A percentile compares a stretch with the other conserved stretches of the same genome.
Evolutionary conservation across 352 stramenopile species (phyloP).

Genomic region (Globisporangium ultimum): DNA sequence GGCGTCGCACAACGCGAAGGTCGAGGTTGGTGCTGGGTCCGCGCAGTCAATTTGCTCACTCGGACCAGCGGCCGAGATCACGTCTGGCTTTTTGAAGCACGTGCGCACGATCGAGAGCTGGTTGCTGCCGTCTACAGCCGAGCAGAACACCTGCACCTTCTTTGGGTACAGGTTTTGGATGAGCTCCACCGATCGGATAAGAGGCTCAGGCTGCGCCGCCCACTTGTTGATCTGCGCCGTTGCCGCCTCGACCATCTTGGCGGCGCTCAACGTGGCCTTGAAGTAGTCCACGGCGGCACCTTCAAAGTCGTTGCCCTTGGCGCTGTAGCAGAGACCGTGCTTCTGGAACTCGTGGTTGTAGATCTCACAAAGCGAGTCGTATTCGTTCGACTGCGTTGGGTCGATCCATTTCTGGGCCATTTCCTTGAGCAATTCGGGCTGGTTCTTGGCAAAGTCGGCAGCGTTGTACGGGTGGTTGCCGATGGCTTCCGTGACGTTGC

Average conservation of each 20-base stretch:
- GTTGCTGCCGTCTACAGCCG: conserved; percentile 17
- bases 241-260: conserved; percentile 26
- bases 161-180: conserved; percentile 17
- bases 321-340: conserved; percentile 76
- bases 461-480: conserved; percentile 60
- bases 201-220: conserved; percentile 7
- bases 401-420: conserved; percentile 71
- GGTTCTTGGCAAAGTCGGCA: conserved; percentile 38
- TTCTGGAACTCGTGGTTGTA: conserved; percentile 91
- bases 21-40: conserved; percentile 29
- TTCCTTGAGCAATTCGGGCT: conserved; percentile 41
- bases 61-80: conserved; percentile 32
- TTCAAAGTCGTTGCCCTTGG: conserved; percentile 38
- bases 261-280: conserved; percentile 41
- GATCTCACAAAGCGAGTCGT: conserved; percentile 59
- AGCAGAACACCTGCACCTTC: conserved; percentile 21
- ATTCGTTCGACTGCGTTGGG: conserved; percentile 15
- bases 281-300: conserved; percentile 61
- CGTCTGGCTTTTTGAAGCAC: conserved; percentile 27
- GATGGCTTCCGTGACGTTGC: conserved; percentile 49
- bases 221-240: conserved; percentile 31
- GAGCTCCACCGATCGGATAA: conserved; percentile 2
- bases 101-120: conserved; percentile 19
- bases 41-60: conserved; percentile 53
- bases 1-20: conserved; percentile 47